phyloP scores from a whole-genome alignment of 371 early-diverging fungal species.

The Sporodiniella umbellata region DNA sequence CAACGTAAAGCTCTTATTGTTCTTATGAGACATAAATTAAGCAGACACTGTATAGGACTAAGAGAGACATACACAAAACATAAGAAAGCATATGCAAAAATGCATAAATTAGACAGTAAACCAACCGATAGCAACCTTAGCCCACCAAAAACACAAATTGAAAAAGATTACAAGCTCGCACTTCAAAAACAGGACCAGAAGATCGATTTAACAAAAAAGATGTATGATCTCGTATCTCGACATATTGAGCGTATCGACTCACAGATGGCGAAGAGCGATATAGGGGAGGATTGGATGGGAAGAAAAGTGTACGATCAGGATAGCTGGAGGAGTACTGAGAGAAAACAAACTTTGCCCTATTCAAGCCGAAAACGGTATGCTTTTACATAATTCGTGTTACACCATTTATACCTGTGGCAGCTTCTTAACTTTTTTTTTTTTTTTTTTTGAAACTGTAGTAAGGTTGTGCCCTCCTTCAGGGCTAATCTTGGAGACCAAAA shows the following conservation, averaged over 20 bases:
- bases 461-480: background rate
- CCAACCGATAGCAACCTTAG: constrained; percentile 17
- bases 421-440: background rate
- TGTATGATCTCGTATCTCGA: constrained; percentile 47
- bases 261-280: constrained; percentile 40
- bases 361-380: background rate
- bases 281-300: constrained; percentile 37
- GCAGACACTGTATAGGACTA: constrained; percentile 9
- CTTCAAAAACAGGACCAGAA: constrained; percentile 51
- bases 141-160: constrained; percentile 28
- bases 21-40: background rate
- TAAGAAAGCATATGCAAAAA: constrained; percentile 14
- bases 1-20: constrained; percentile 19
- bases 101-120: constrained; percentile 2
- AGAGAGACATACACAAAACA: constrained; percentile 23
- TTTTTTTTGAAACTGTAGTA: too few relatives aligned
- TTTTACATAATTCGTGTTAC: background rate
- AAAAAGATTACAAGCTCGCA: constrained; percentile 44
- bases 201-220: constrained; percentile 43
- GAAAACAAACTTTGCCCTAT: background rate
- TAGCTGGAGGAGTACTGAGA: constrained; percentile 3
- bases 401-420: background rate
- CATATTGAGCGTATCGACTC: constrained; percentile 53
- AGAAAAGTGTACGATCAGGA: constrained; percentile 4
- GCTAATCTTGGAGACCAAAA: constrained; percentile 9